Conservation (phyloP, 2,329 filamentous ascomycete genomes). For the Fusarium ramigenum region DNA sequence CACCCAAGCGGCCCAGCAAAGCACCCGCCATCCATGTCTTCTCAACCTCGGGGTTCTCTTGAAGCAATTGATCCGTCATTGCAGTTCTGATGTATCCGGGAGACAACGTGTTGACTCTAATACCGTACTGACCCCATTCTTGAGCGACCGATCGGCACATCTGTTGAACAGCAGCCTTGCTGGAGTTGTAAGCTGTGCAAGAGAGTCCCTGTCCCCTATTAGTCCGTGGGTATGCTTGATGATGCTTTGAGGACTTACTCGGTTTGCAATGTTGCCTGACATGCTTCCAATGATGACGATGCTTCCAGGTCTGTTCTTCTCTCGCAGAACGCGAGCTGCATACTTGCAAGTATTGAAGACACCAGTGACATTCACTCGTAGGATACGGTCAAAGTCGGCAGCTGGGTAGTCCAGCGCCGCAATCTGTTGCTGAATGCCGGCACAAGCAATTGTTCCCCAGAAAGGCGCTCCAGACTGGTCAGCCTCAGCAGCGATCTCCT, state of each 20-base stretch:
- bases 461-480: conserved; percentile 46
- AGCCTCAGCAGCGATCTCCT: conserved; percentile 49
- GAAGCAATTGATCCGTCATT: conserved; percentile 57
- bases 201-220: conserved; percentile 60
- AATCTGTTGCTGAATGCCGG: conserved; percentile 59
- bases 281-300: conserved; percentile 62
- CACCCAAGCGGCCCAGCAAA: conserved; percentile 62
- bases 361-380: conserved; percentile 76
- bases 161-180: conserved; percentile 69
- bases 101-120: conserved; percentile 73
- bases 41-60: conserved; percentile 59
- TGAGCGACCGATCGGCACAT: conserved; percentile 67
- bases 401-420: conserved; percentile 58
- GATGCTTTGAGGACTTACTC: conserved; percentile 49
- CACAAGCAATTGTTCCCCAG: conserved; percentile 55
- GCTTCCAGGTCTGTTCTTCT: conserved; percentile 53
- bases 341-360: conserved; percentile 76
- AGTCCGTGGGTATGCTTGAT: neutral
- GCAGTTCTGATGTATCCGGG: conserved; percentile 64
- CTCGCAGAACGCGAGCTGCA: conserved; percentile 66
- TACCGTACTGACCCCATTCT: conserved; percentile 70
- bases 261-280: conserved; percentile 59
- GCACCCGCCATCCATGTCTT: conserved; percentile 63
- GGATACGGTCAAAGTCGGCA: conserved; percentile 72
- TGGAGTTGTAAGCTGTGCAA: conserved; percentile 71